Evolutionary conservation across 345 rosid species (phyloP), one percentile per base, ranked within the genome.

Genomic region (Fremontodendron californicum): DNA sequence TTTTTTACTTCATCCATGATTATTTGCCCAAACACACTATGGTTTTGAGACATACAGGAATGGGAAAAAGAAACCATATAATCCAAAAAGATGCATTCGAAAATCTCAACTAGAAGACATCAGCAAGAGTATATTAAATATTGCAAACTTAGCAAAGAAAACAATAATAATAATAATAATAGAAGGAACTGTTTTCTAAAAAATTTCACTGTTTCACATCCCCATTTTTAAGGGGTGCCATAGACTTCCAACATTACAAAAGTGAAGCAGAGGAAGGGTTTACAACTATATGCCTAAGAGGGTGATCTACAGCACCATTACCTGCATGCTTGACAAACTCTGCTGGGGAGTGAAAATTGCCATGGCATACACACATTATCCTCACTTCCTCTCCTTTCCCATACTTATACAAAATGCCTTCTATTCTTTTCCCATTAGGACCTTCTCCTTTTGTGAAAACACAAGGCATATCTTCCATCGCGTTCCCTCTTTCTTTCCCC

Each of bases 311-410:
- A 31, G 87, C 89, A 10, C 88, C 84, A 0, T 94, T 93, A 0
- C 97, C 97, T 13, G 94, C 93, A 15, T 90, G 97, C 84, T 88
- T 89, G 51, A 92, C 94, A 71, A 92, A 90, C 85, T 90, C 94
- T 0, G 93, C 92, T 0, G 97, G 97, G 3, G 97, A 82, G 52
- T 80, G 88, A 81, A 92, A 92, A 80, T 77, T 87, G 33, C 97
- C 94, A 4, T 92, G 97, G 79, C 97, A 92, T 29, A 92, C 89
- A 48, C 97, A 92, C 90, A 92, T 88, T 77, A 92, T 92, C 86
- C 89, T 87, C 83, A 86, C 90, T 78, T 84, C 94, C 82, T 86
- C 87, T 37, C 89, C 94, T 81, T 81, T 88, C 67, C 90, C 90
- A 9, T 87, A 90, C 82, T 82, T 90, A 77, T 88, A 92, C 8